Conservation (phyloP, 75 land plant species). For the Pseudotsuga menziesii region DNA sequence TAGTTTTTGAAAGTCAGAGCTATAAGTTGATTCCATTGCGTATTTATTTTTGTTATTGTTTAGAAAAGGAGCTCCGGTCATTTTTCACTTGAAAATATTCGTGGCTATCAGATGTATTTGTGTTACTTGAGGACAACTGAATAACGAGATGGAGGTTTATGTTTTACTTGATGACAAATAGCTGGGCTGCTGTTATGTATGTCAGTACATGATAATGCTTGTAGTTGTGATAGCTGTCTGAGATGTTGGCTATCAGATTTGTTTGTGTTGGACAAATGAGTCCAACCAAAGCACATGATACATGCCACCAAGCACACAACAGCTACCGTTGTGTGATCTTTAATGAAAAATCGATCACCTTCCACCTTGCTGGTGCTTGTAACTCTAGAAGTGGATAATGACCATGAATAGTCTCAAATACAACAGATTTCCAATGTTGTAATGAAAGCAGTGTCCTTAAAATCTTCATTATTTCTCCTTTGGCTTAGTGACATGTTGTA, state of each 20-base stretch:
- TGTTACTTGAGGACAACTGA: not conserved
- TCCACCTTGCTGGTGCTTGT: too few species aligned
- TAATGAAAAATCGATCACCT: too few species aligned
- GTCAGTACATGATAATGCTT: not conserved
- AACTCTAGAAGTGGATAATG: too few species aligned
- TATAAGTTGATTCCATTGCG: not conserved
- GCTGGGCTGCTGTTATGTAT: not conserved
- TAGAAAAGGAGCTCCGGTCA: not conserved
- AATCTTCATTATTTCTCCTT: too few species aligned
- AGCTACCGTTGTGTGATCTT: too few species aligned
- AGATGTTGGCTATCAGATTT: not conserved
- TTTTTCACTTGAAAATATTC: not conserved
- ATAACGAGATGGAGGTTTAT: not conserved
- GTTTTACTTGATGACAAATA: not conserved
- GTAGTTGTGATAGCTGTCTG: not conserved
- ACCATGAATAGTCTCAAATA: too few species aligned
- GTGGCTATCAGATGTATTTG: not conserved
- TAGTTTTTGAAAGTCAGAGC: not conserved
- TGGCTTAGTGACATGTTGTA: too few species aligned
- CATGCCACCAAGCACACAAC: too few species aligned
- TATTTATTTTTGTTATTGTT: not conserved
- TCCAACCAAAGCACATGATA: too few species aligned
- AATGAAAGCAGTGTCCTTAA: too few species aligned
- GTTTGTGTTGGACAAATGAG: not conserved
- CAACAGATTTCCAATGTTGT: too few species aligned